Conservation (phyloP, 192 early-diverging fungal genomes). For the Rhizoclosmatium sp. region DNA sequence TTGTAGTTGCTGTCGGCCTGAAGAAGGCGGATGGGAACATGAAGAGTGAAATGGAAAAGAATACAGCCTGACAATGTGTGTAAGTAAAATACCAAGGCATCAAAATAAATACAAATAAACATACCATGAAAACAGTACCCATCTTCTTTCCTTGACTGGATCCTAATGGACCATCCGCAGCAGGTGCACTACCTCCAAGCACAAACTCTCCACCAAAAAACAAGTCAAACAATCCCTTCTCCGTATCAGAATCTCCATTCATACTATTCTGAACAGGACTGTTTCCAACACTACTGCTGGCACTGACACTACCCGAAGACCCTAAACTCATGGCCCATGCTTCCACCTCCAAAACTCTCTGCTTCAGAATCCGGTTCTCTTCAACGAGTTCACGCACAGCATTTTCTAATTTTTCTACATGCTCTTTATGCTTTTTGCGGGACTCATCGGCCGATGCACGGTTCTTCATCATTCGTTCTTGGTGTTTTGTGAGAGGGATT, state of each 20-base stretch:
- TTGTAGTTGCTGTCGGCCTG: not conserved
- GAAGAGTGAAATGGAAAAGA: conserved; percentile 87
- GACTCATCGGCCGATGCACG: conserved; percentile 86
- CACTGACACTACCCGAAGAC: not conserved
- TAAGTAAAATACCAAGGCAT: not conserved
- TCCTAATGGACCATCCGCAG: not conserved
- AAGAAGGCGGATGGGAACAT: conserved; percentile 67
- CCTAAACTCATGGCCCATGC: conserved; percentile 35
- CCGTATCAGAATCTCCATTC: not conserved
- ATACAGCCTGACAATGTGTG: conserved; percentile 64
- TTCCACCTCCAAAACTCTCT: conserved; percentile 46
- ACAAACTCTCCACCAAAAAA: conserved; percentile 17
- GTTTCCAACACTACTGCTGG: not conserved
- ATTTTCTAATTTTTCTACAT: conserved; percentile 71
- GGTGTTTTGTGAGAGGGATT: conserved; percentile 72
- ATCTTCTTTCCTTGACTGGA: not conserved
- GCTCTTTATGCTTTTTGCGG: conserved; percentile 90
- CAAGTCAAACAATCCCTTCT: conserved; percentile 1
- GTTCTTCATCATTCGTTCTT: conserved; percentile 92
- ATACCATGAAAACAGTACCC: conserved; percentile 40
- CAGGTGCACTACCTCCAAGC: not conserved
- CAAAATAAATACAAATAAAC: not conserved
- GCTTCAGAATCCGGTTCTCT: conserved; percentile 51
- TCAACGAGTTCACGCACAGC: conserved; percentile 63
- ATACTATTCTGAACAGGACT: not conserved